Conservation (phyloP, 2,329 filamentous ascomycete species). For the Akanthomyces dipterigenus region DNA sequence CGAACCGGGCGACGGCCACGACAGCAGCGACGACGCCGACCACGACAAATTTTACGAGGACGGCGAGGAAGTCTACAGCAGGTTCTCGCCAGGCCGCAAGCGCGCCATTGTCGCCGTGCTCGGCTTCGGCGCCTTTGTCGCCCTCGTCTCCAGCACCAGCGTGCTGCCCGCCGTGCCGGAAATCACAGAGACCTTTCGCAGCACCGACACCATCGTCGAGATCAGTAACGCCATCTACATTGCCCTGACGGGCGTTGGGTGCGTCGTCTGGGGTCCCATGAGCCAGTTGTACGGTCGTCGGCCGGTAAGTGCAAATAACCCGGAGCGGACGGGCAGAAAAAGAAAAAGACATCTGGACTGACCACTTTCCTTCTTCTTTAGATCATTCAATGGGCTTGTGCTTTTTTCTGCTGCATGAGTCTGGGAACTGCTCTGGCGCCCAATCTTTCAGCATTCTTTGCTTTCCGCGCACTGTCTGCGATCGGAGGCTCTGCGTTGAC, state of each 20-base stretch:
- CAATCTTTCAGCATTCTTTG: slow-evolving; percentile 63
- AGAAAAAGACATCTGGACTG: neutral
- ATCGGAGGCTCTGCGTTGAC: slow-evolving; percentile 71
- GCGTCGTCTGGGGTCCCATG: slow-evolving; percentile 66
- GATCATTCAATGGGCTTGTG: slow-evolving; percentile 46
- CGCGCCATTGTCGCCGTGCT: slow-evolving; percentile 59
- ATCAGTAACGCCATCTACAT: slow-evolving; percentile 70
- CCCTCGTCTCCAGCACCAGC: slow-evolving; percentile 67
- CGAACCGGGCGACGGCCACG: neutral
- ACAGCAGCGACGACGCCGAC: slow-evolving; percentile 8
- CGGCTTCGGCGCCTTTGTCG: slow-evolving; percentile 68
- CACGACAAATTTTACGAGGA: slow-evolving; percentile 20
- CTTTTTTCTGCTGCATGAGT: slow-evolving; percentile 62
- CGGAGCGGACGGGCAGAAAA: neutral
- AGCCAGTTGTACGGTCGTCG: slow-evolving; percentile 58
- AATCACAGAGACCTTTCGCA: slow-evolving; percentile 58
- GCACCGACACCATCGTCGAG: slow-evolving; percentile 64
- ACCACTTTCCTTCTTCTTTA: slow-evolving; percentile 5
- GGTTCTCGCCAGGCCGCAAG: slow-evolving; percentile 56
- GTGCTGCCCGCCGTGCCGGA: slow-evolving; percentile 69
- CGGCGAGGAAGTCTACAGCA: slow-evolving; percentile 55
- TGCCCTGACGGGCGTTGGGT: slow-evolving; percentile 64
- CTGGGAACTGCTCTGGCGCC: slow-evolving; percentile 66
- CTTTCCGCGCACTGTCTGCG: slow-evolving; percentile 67
- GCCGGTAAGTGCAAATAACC: slow-evolving; percentile 34